A percentile compares a stretch with the other conserved stretches of the same genome.
Conservation (phyloP, 139 green algal genomes). For the Chlamydomonas sp. region DNA sequence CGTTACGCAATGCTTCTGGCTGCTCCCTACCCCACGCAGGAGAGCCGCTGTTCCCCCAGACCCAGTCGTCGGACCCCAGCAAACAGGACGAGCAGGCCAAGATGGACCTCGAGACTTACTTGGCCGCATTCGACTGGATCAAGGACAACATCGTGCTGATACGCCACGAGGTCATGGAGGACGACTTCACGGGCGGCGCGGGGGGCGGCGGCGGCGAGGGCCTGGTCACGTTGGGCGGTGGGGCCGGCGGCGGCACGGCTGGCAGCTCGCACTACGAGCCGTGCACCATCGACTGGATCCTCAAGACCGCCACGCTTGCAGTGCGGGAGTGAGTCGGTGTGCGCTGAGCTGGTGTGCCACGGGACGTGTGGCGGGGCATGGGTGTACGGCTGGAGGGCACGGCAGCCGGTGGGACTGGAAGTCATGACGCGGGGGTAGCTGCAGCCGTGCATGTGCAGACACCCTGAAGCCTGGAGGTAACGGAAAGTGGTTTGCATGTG, state of each 20-base stretch:
- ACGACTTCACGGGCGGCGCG: not conserved
- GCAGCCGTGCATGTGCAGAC: too few species aligned
- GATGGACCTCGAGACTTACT: conserved; percentile 68
- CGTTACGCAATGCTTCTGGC: too few species aligned
- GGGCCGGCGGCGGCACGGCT: not conserved
- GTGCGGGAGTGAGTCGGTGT: conserved; percentile 56
- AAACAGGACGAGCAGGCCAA: conserved; percentile 61
- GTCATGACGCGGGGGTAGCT: too few species aligned
- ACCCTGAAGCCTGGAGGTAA: too few species aligned
- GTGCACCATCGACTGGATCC: conserved; percentile 85
- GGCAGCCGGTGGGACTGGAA: conserved; percentile 5
- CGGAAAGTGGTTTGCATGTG: too few species aligned
- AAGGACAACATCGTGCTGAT: conserved; percentile 85
- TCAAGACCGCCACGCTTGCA: conserved; percentile 77
- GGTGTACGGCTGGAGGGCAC: too few species aligned
- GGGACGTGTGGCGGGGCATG: too few species aligned
- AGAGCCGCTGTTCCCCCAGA: conserved; percentile 8
- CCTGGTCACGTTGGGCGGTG: not conserved
- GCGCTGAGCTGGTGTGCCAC: too few species aligned
- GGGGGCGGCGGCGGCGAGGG: not conserved
- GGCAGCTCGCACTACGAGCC: conserved; percentile 39
- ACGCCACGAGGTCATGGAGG: conserved; percentile 44
- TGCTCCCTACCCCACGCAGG: not conserved
- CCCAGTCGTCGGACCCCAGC: not conserved
- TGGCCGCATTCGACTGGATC: conserved; percentile 80